These are phyloP conservation scores for Lachancea sp. DNA, from an alignment of 805 yeast genomes.

Conservation along the genomic window DNA sequence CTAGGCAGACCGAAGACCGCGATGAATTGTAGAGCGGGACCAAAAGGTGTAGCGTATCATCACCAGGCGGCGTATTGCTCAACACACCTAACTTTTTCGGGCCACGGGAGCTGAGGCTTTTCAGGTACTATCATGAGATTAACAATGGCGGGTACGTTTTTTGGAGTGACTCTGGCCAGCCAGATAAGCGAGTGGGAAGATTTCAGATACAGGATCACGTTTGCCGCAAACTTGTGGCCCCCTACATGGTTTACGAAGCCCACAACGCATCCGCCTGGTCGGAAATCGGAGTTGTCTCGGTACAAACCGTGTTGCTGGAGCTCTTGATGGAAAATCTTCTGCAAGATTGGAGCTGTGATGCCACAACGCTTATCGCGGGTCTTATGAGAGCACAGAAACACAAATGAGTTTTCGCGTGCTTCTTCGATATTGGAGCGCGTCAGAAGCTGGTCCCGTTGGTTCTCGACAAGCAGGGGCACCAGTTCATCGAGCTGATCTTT, in stretches of 20 bases:
- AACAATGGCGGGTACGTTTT: slow-evolving; percentile 65
- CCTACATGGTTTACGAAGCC: slow-evolving; percentile 82
- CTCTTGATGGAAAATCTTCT: slow-evolving; percentile 65
- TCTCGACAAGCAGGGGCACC: slow-evolving; percentile 36
- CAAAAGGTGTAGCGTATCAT: neutral
- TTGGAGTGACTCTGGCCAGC: slow-evolving; percentile 82
- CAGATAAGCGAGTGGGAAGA: slow-evolving; percentile 52
- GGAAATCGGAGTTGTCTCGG: slow-evolving; percentile 70
- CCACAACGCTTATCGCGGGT: slow-evolving; percentile 94
- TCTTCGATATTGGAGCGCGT: slow-evolving; percentile 32
- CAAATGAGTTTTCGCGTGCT: slow-evolving; percentile 40
- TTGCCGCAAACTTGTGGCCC: slow-evolving; percentile 93
- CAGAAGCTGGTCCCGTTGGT: slow-evolving; percentile 13
- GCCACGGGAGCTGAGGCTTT: slow-evolving; percentile 63
- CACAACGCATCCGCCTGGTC: slow-evolving; percentile 70
- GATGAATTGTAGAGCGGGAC: slow-evolving; percentile 5
- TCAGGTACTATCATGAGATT: slow-evolving; percentile 66
- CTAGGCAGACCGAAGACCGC: neutral
- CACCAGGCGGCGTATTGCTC: slow-evolving; percentile 38
- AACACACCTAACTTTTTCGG: slow-evolving; percentile 51
- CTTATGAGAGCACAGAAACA: slow-evolving; percentile 81
- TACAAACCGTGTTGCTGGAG: slow-evolving; percentile 64
- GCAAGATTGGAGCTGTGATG: slow-evolving; percentile 85
- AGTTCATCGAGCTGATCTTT: slow-evolving; percentile 39
- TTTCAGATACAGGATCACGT: slow-evolving; percentile 67